Base-by-base conservation (phyloP, 257 asterid genomes). In the Ophiorrhiza pumila region DNA sequence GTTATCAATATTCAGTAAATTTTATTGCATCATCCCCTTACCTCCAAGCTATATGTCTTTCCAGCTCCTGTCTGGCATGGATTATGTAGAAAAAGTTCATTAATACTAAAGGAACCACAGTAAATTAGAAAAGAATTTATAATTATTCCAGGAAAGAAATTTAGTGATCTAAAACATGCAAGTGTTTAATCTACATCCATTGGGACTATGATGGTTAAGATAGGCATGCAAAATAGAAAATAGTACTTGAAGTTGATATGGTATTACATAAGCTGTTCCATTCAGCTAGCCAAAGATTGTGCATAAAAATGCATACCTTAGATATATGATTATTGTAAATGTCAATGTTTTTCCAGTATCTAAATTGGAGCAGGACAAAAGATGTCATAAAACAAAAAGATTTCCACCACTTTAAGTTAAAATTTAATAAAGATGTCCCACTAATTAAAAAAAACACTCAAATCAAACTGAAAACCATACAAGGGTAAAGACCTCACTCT, bases 1-100 rank as follows among this genome's bases (percentile, higher is more conserved):
- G 8, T 66, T 32, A 39, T 37, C 32, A 35, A 45, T 34, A 43
- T 57, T 42, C 61, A 65, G 71, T 68, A 74, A 25, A 57, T 20
- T 49, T 35, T 65, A 41, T 60, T 50, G 46, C 66, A 74, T 79
- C 68, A 76, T 55, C 68, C 46, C 41, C 72, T 81, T 83, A 91
- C 97, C 97, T 91, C 95, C 90, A 91, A 86, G 86, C 88, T 89
- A 83, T 91, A 91, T 65, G 96, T 89, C 89, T 91, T 91, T 75
- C 97, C 97, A 34, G 97, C 97, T 78, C 96, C 96, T 67, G 97
- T 91, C 97, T 91, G 91, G 91, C 41, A 75, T 56, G 35, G 78
- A 65, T 74, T 7, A 52, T 22, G 25, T 39, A 75, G 56, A 76
- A 82, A 61, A 69, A 39, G 45, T 15, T 53, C 27, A 43, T 70